Conservation (phyloP, 768 basidiomycete species). For the Pholiota conissans region DNA sequence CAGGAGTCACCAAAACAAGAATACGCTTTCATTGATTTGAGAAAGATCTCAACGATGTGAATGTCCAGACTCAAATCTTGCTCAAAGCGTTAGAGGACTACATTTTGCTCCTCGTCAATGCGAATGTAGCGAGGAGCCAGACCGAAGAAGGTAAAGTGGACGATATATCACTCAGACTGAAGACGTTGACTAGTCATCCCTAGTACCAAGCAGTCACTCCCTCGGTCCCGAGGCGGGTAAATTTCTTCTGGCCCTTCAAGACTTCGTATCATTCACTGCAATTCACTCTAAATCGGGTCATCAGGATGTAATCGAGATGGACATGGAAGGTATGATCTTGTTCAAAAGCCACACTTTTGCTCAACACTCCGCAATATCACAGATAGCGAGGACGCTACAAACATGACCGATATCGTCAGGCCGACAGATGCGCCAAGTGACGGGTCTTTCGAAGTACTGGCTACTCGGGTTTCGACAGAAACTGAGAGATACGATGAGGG, state of each 20-base stretch:
- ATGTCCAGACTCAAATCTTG: background rate
- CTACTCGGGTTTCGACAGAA: too few relatives aligned
- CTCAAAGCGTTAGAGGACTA: background rate
- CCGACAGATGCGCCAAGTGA: too few relatives aligned
- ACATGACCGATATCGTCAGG: too few relatives aligned
- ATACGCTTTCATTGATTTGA: too few relatives aligned
- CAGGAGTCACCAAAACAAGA: too few relatives aligned
- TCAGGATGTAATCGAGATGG: background rate
- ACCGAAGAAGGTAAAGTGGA: background rate
- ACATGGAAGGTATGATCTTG: background rate
- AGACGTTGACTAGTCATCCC: background rate
- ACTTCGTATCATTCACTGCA: background rate
- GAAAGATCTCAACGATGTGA: too few relatives aligned
- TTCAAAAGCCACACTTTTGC: too few relatives aligned
- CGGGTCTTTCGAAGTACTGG: too few relatives aligned
- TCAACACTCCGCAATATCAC: background rate
- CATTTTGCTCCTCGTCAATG: background rate
- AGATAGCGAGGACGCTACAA: background rate
- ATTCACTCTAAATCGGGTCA: background rate
- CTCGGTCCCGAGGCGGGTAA: background rate
- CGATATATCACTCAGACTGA: background rate
- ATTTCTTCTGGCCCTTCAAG: background rate
- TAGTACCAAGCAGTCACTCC: background rate
- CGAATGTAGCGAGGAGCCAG: background rate
- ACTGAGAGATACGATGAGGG: too few relatives aligned